Percentiles rank a stretch among this genome's conserved stretches.
Evolutionary conservation across 768 basidiomycete species (phyloP).

Genomic region (Hygrocybe coccinea): DNA sequence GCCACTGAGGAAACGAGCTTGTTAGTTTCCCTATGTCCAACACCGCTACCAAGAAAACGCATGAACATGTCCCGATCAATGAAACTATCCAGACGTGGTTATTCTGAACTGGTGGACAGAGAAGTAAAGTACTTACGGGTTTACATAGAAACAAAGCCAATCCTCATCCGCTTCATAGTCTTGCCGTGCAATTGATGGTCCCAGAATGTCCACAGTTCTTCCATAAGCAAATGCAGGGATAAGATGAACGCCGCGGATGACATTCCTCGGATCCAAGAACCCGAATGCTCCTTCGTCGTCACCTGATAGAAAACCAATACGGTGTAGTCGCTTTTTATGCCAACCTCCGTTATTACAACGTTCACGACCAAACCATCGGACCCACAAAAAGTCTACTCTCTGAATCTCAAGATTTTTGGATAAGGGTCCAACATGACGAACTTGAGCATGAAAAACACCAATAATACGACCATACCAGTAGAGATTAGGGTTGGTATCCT

Average conservation of each 20-base stretch:
- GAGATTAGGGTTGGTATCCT: constrained; percentile 17
- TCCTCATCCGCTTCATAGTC: constrained; percentile 12
- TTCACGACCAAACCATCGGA: constrained; percentile 36
- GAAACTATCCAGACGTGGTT: too few relatives aligned
- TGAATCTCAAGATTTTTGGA: neutral
- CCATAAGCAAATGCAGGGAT: constrained; percentile 12
- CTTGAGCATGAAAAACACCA: constrained; percentile 27
- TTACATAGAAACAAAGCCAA: constrained; percentile 34
- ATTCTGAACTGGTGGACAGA: neutral
- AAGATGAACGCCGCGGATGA: constrained; percentile 13
- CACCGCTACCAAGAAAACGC: too few relatives aligned
- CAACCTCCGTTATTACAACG: constrained; percentile 23
- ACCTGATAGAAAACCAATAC: constrained; percentile 17
- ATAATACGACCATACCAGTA: constrained; percentile 18
- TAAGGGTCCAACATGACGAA: constrained; percentile 15
- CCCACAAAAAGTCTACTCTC: constrained; percentile 35
- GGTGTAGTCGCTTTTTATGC: constrained; percentile 15
- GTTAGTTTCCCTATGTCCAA: neutral
- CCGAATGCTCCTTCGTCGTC: neutral
- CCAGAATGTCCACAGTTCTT: neutral
- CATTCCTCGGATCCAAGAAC: constrained; percentile 3
- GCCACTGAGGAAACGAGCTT: constrained; percentile 37
- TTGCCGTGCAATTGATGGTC: constrained; percentile 2
- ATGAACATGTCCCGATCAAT: too few relatives aligned
- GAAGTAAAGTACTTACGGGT: constrained; percentile 25